These are phyloP conservation scores for Patellifolia procumbens DNA, from an alignment of 179 eudicot genomes.

Conservation along the genomic window DNA sequence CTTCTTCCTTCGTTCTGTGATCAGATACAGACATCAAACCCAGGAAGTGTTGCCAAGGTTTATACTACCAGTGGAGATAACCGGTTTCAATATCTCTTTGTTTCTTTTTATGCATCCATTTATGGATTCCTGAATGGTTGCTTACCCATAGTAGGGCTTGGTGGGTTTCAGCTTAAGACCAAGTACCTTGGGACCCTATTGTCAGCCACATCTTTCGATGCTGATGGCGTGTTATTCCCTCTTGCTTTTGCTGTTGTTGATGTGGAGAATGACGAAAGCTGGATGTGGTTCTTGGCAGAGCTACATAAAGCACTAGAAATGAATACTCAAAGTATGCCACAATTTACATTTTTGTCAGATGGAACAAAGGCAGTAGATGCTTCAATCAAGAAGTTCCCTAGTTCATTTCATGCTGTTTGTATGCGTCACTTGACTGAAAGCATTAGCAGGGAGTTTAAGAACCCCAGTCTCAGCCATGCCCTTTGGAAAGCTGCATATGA, in stretches of 20 bases:
- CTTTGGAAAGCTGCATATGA: constrained; percentile 57
- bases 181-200: constrained; percentile 62
- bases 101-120: constrained; percentile 56
- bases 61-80: constrained; percentile 47
- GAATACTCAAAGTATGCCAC: constrained; percentile 48
- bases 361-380: constrained; percentile 39
- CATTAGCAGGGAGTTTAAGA: too few species aligned
- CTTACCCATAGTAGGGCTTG: constrained; percentile 29
- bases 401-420: constrained; percentile 52
- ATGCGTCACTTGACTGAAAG: constrained; percentile 51
- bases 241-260: constrained; percentile 64
- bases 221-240: constrained; percentile 64
- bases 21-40: constrained; percentile 51
- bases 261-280: constrained; percentile 55
- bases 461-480: constrained; percentile 18
- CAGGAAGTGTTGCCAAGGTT: constrained; percentile 55
- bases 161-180: constrained; percentile 21
- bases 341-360: constrained; percentile 49
- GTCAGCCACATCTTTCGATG: constrained; percentile 59
- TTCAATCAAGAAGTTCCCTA: constrained; percentile 43
- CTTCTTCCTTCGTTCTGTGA: constrained; percentile 59
- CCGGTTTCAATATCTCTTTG: constrained; percentile 55
- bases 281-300: constrained; percentile 70
- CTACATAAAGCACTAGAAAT: constrained; percentile 47
- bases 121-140: constrained; percentile 64